These are phyloP conservation scores for Phoma sp. DNA, from an alignment of 2,329 filamentous ascomycete genomes.

Conservation along the genomic window DNA sequence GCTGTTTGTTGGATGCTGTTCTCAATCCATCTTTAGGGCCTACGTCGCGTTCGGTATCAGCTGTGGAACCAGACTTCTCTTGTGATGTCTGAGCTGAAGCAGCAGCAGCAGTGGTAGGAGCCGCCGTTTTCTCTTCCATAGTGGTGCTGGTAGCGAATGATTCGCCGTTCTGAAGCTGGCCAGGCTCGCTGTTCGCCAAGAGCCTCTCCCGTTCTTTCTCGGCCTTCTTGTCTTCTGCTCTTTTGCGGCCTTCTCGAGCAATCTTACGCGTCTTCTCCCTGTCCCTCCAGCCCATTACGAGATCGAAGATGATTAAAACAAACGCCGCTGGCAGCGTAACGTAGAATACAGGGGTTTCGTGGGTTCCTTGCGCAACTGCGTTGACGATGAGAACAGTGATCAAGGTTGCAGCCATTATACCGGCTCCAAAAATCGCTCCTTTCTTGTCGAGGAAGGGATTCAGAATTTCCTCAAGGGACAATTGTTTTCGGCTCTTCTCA, in stretches of 20 bases:
- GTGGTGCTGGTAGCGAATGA: constrained; percentile 1
- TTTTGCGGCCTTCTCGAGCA: constrained; percentile 61
- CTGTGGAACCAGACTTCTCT: background rate
- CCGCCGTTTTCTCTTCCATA: constrained; percentile 19
- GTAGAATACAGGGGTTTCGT: constrained; percentile 67
- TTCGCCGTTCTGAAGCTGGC: constrained; percentile 11
- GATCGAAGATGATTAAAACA: constrained; percentile 72
- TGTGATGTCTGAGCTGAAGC: constrained; percentile 8
- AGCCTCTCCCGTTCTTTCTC: background rate
- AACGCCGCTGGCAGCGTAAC: constrained; percentile 72
- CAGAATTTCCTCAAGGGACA: constrained; percentile 74
- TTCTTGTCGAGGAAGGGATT: constrained; percentile 74
- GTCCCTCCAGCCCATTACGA: constrained; percentile 67
- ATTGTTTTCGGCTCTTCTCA: constrained; percentile 49
- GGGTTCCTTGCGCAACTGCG: constrained; percentile 59
- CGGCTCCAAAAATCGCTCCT: constrained; percentile 67
- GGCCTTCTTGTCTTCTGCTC: constrained; percentile 46
- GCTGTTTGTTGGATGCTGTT: constrained; percentile 8
- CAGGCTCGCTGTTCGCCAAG: constrained; percentile 1
- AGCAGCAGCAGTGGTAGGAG: background rate
- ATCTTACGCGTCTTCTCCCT: constrained; percentile 68
- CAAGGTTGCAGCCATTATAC: constrained; percentile 71
- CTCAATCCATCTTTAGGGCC: background rate
- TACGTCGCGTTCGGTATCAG: background rate
- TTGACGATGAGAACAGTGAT: constrained; percentile 71